Conservation (phyloP, 805 yeast species). For the Teunomyces kruisii region DNA sequence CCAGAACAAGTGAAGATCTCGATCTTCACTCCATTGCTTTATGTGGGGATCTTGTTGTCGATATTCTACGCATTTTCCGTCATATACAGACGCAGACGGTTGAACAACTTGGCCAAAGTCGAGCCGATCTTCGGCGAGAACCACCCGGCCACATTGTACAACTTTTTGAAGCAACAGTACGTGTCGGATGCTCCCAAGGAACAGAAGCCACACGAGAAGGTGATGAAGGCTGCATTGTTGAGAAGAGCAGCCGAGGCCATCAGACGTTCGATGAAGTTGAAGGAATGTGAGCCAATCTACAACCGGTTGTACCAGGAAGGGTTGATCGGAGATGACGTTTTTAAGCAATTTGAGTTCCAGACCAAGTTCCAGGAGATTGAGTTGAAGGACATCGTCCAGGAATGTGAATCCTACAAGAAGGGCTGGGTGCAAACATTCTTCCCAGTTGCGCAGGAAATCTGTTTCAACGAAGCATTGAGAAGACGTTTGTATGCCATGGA, state of each 20-base stretch:
- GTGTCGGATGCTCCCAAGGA: constrained; percentile 31
- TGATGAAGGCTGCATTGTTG: constrained; percentile 59
- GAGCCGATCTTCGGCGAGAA: constrained; percentile 75
- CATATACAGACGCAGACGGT: constrained; percentile 59
- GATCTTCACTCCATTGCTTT: constrained; percentile 66
- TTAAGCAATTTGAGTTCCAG: constrained; percentile 76
- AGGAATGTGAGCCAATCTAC: constrained; percentile 73
- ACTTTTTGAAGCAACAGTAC: constrained; percentile 50
- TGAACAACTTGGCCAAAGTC: constrained; percentile 53
- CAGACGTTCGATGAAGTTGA: constrained; percentile 76
- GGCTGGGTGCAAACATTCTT: constrained; percentile 82
- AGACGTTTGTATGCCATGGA: constrained; percentile 60
- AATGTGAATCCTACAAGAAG: constrained; percentile 68
- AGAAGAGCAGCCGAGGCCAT: constrained; percentile 80
- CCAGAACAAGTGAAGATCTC: constrained; percentile 35
- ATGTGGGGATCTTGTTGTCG: constrained; percentile 65
- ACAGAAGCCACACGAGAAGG: constrained; percentile 69
- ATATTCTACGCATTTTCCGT: constrained; percentile 70
- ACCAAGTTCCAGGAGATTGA: constrained; percentile 79
- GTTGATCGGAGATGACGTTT: constrained; percentile 85
- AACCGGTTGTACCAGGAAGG: constrained; percentile 80
- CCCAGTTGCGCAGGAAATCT: constrained; percentile 81
- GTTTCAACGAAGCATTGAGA: constrained; percentile 87
- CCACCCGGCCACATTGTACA: constrained; percentile 62
- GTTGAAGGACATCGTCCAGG: constrained; percentile 69